Base-by-base conservation (phyloP, 179 eudicot genomes). In the Vitellaria paradoxa region DNA sequence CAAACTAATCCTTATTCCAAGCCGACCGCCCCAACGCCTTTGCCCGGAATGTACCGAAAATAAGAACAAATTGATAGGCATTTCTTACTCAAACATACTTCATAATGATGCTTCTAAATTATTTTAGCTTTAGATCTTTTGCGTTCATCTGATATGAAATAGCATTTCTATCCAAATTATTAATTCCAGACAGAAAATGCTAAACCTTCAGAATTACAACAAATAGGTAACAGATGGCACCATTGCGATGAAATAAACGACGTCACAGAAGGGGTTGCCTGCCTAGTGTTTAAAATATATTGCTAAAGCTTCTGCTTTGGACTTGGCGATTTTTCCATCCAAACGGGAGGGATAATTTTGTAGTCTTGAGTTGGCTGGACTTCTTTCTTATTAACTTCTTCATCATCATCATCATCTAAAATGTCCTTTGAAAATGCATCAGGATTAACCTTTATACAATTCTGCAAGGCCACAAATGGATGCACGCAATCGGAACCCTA, bases 401-500 rank as follows among this genome's bases (percentile, higher is more conserved):
- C 37, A 30, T 30, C 84, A 21, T 66, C 75, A n/a, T 70, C 65
- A 3, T 85, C 93, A 69, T 78, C 97, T 49, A 86, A 75, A 24
- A 89, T 61, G 46, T 91, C 95, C 84, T 88, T 91, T 0, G 98
- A 80, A 82, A 95, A 95, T 71, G 99, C 98, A 84, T 83, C 72
- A 8, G 99, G 98, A 74, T 95, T 90, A 10, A 81, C 87, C 81
- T 93, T 90, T 59, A 95, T 89, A 73, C 99, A 93, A 56, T 71
- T 85, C 78, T 95, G 99, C 77, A 95, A 74, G 56, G 96, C 93
- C 82, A 95, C 92, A 77, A 95, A 93, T 8, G 99, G 95, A 73
- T 87, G 78, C 67, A 95, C 97, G 59, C 99, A 95, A 74, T 95
- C 98, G 0, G 99, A 91, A 30, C 99, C 99, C 94, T 91, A 65